Evolutionary conservation across 208 protist genomes (phyloP).

Genomic region (Trypanosoma scelopori): DNA sequence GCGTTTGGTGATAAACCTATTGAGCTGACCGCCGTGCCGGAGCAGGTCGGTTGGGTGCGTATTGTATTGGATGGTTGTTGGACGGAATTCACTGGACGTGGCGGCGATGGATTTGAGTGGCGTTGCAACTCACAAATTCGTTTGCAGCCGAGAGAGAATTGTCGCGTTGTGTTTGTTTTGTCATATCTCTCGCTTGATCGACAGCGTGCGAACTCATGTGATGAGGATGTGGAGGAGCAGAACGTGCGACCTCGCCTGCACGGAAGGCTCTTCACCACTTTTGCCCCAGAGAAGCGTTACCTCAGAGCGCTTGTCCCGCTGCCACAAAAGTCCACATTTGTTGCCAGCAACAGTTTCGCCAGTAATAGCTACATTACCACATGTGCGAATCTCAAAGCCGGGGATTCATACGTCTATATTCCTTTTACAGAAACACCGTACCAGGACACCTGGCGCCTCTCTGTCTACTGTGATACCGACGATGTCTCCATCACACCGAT

Average conservation of each 20-base stretch:
- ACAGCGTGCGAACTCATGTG: slow-evolving; percentile 50
- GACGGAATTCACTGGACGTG: slow-evolving; percentile 83
- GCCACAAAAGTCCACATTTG: slow-evolving; percentile 83
- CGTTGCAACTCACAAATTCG: slow-evolving; percentile 86
- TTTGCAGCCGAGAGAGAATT: slow-evolving; percentile 59
- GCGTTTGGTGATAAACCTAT: slow-evolving; percentile 82
- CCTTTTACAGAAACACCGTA: slow-evolving; percentile 84
- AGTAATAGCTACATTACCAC: slow-evolving; percentile 90
- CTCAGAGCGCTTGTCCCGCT: slow-evolving; percentile 85
- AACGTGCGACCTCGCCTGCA: slow-evolving; percentile 80
- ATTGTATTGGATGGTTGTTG: slow-evolving; percentile 77
- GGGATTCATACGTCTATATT: slow-evolving; percentile 82
- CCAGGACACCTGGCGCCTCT: slow-evolving; percentile 76
- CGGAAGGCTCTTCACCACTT: slow-evolving; percentile 85
- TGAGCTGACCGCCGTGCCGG: slow-evolving; percentile 79
- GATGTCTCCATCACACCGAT: slow-evolving; percentile 67
- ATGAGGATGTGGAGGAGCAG: slow-evolving; percentile 71
- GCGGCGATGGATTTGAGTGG: slow-evolving; percentile 85
- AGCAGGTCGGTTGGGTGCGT: slow-evolving; percentile 88
- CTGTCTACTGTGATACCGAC: slow-evolving; percentile 88
- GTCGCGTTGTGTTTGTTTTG: slow-evolving; percentile 81
- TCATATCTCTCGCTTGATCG: slow-evolving; percentile 83
- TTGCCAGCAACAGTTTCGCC: slow-evolving; percentile 83
- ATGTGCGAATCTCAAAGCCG: slow-evolving; percentile 54
- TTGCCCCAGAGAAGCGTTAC: slow-evolving; percentile 80